A percentile compares a stretch with the other conserved stretches of the same genome.
Conservation (phyloP, 768 basidiomycete genomes). For the Exidia glandulosa region DNA sequence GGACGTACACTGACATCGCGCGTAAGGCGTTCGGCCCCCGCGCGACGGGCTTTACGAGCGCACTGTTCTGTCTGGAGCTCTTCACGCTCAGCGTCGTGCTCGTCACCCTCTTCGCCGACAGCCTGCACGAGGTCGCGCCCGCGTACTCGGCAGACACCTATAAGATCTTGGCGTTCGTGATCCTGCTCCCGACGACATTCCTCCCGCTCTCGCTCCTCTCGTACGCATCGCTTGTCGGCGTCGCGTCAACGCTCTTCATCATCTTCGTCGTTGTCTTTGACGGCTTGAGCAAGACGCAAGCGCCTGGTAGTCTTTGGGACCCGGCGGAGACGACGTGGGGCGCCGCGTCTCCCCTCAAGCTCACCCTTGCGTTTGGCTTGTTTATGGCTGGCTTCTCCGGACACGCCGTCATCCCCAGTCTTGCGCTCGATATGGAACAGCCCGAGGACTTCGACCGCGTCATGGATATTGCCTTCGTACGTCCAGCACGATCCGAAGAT, state of each 20-base stretch:
- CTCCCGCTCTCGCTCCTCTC: slow-evolving; percentile 80
- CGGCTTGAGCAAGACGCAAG: slow-evolving; percentile 57
- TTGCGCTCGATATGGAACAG: slow-evolving; percentile 82
- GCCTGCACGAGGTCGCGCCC: slow-evolving; percentile 64
- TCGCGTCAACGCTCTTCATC: slow-evolving; percentile 65
- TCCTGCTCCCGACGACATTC: slow-evolving; percentile 76
- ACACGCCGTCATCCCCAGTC: slow-evolving; percentile 82
- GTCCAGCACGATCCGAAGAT: slow-evolving; percentile 15
- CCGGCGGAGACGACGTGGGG: slow-evolving; percentile 59
- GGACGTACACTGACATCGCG: slow-evolving; percentile 85
- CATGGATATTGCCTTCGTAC: slow-evolving; percentile 79
- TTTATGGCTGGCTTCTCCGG: slow-evolving; percentile 93
- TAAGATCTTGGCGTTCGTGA: slow-evolving; percentile 58
- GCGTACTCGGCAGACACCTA: slow-evolving; percentile 54
- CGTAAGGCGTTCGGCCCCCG: slow-evolving; percentile 76
- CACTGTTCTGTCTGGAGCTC: slow-evolving; percentile 77
- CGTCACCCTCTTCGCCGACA: slow-evolving; percentile 85
- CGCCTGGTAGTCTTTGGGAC: slow-evolving; percentile 72
- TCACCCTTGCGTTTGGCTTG: slow-evolving; percentile 77
- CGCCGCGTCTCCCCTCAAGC: slow-evolving; percentile 38
- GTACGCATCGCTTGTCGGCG: slow-evolving; percentile 78
- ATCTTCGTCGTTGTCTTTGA: slow-evolving; percentile 72
- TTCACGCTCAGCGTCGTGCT: slow-evolving; percentile 74
- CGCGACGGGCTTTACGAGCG: slow-evolving; percentile 51
- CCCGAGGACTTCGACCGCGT: slow-evolving; percentile 71